Evolutionary conservation across 2,329 filamentous ascomycete genomes (phyloP).

Genomic region (Lachnellula cervina): DNA sequence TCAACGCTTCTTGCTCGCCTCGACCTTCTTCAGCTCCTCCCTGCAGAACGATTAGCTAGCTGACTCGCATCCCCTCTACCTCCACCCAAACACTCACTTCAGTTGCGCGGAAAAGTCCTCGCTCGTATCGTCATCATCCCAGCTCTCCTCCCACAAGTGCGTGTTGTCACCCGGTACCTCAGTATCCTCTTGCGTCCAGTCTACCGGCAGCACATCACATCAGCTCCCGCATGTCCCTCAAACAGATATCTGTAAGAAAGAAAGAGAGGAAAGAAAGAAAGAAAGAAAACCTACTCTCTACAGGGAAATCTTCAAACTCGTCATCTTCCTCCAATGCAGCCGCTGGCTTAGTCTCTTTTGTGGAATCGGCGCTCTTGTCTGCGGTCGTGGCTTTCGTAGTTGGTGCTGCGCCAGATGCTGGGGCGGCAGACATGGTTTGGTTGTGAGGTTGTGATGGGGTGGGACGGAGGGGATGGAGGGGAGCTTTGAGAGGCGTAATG

Average conservation of each 20-base stretch:
- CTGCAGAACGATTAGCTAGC: slow-evolving; percentile 37
- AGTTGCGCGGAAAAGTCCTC: slow-evolving; percentile 95
- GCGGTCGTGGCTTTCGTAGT: slow-evolving; percentile 19
- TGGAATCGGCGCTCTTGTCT: slow-evolving; percentile 30
- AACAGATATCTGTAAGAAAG: not conserved
- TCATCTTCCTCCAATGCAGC: slow-evolving; percentile 88
- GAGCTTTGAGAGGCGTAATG: not conserved
- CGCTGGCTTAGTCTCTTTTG: slow-evolving; percentile 40
- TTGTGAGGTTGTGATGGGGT: not conserved
- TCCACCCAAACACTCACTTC: slow-evolving; percentile 57
- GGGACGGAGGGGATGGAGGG: not conserved
- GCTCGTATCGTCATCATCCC: slow-evolving; percentile 96
- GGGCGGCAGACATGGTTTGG: slow-evolving; percentile 29
- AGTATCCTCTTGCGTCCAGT: slow-evolving; percentile 90
- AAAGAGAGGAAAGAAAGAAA: not conserved
- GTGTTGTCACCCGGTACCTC: slow-evolving; percentile 71
- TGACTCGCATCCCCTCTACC: no score
- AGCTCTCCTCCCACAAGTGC: slow-evolving; percentile 98
- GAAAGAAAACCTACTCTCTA: slow-evolving; percentile 64
- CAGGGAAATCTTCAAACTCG: slow-evolving; percentile 98
- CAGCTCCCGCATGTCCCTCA: slow-evolving; percentile 6
- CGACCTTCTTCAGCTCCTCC: slow-evolving; percentile 93
- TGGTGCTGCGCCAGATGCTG: slow-evolving; percentile 24
- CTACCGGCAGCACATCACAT: slow-evolving; percentile 42
- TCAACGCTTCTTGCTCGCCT: slow-evolving; percentile 64